phyloP scores from a whole-genome alignment of 1,284 basidiomycete genomes.

The Austroboletus niveus region DNA sequence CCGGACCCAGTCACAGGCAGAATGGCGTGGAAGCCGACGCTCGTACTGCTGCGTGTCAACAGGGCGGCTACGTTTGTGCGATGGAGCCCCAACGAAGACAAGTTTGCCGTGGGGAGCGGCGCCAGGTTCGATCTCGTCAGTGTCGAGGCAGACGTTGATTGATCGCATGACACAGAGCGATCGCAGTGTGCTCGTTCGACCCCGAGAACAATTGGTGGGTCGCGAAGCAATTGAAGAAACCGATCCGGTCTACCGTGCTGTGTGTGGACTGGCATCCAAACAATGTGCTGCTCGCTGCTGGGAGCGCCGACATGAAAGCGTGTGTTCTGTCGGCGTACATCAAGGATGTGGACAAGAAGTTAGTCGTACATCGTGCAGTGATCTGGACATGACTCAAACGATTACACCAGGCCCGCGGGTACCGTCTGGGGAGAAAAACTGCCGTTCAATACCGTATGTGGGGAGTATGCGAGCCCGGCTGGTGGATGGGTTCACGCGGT shows the following conservation, averaged over 20 bases:
- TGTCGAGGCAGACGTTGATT: conserved; percentile 1
- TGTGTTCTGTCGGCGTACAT: conserved; percentile 99
- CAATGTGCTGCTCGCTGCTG: conserved; percentile 92
- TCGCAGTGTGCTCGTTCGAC: conserved; percentile 94
- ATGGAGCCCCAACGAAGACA: conserved; percentile 98
- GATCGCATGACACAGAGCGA: conserved; percentile 57
- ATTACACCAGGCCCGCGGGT: conserved; percentile 67
- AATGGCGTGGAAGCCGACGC: conserved; percentile 89
- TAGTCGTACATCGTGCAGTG: conserved; percentile 22
- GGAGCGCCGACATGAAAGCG: conserved; percentile 93
- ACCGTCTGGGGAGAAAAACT: conserved; percentile 97
- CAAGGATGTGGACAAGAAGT: conserved; percentile 97
- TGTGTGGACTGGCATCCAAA: conserved; percentile 98
- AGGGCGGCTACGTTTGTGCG: conserved; percentile 93
- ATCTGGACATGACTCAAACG: background rate
- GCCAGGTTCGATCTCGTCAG: conserved; percentile 58
- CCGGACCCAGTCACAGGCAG: conserved; percentile 69
- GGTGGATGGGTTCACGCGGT: conserved; percentile 98
- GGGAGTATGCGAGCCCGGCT: conserved; percentile 84
- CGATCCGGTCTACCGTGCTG: conserved; percentile 90
- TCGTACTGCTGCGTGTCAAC: conserved; percentile 95
- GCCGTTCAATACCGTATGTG: conserved; percentile 97
- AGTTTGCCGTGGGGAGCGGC: conserved; percentile 98
- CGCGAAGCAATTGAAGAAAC: conserved; percentile 96
- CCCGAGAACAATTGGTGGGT: conserved; percentile 99